Evolutionary conservation across 208 protist genomes (phyloP).

Genomic region (Naegleria gruberi): DNA sequence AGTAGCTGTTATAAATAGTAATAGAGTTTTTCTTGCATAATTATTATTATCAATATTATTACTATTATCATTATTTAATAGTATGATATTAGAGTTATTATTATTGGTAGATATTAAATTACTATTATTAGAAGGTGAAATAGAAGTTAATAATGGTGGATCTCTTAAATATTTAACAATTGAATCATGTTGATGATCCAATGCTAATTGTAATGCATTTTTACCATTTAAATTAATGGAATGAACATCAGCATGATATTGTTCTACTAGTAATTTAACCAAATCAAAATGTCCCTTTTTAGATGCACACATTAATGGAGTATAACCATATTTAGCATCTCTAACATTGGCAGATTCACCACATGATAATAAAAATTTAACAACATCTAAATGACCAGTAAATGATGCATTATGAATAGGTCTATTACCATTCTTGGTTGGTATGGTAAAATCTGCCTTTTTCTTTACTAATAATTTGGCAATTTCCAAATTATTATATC

Average conservation of each 20-base stretch:
- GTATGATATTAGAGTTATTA: too few species aligned
- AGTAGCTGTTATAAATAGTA: too few species aligned
- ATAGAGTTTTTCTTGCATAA: too few species aligned
- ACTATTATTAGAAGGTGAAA: too few species aligned
- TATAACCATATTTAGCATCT: neutral
- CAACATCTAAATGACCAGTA: neutral
- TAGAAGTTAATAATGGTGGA: neutral
- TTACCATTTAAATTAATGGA: neutral
- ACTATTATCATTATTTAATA: too few species aligned
- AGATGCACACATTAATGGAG: neutral
- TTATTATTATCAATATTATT: too few species aligned
- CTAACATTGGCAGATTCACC: neutral
- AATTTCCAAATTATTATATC: conserved; percentile 7
- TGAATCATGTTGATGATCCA: neutral
- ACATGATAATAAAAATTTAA: neutral
- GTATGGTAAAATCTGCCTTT: neutral
- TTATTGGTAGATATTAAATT: too few species aligned
- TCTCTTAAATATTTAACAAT: neutral
- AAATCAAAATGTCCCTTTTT: neutral
- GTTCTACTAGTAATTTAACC: neutral
- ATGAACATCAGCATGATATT: neutral
- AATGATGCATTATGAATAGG: neutral
- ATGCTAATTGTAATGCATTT: neutral
- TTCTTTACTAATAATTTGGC: neutral
- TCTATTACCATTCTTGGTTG: neutral